These are phyloP conservation scores for Tricholoma saponaceum DNA, from an alignment of 768 basidiomycete genomes.

Conservation along the genomic window DNA sequence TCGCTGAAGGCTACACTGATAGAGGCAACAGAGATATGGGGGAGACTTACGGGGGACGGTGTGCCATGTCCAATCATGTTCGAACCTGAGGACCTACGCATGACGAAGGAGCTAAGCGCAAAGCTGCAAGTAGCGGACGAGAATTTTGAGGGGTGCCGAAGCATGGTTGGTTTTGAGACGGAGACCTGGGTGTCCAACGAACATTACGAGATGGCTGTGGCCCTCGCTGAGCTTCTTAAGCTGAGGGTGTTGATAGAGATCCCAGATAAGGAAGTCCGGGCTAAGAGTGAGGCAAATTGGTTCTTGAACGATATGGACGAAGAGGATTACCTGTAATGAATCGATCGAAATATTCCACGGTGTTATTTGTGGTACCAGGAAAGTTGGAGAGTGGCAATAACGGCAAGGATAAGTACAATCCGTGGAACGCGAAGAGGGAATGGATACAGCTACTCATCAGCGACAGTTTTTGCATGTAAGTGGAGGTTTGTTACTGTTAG, in stretches of 20 bases:
- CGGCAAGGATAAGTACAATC: too few species aligned
- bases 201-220: conserved; percentile 29
- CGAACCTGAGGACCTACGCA: neutral
- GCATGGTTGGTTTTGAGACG: conserved; percentile 23
- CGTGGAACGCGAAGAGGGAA: too few species aligned
- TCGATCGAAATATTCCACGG: too few species aligned
- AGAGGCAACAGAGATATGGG: neutral
- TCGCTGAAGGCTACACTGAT: neutral
- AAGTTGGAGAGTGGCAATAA: too few species aligned
- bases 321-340: too few species aligned
- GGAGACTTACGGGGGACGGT: conserved; percentile 1
- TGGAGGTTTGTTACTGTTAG: too few species aligned
- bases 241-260: neutral
- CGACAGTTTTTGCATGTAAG: too few species aligned
- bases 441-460: too few species aligned
- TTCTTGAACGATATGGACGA: too few species aligned
- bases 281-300: neutral
- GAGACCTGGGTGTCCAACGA: conserved; percentile 34
- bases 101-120: neutral
- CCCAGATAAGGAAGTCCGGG: conserved; percentile 22
- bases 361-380: too few species aligned
- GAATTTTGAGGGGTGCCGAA: conserved; percentile 15
- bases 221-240: conserved; percentile 15
- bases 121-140: neutral
- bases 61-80: neutral